phyloP scores from a whole-genome alignment of 805 yeast genomes.

The Barnettozyma californica region DNA sequence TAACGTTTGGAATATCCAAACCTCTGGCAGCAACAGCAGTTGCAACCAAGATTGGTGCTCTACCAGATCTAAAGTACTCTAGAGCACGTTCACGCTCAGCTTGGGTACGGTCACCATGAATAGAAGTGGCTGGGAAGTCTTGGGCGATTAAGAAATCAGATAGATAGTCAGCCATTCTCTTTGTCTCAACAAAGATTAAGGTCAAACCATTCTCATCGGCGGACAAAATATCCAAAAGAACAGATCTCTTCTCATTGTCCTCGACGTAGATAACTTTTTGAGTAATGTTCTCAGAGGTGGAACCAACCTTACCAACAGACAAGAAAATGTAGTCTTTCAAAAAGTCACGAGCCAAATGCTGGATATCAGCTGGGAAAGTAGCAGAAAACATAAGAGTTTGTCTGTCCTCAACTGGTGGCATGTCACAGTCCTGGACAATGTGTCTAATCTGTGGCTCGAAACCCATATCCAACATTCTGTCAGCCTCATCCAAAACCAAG shows the following conservation, averaged over 20 bases:
- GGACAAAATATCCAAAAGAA: constrained; percentile 81
- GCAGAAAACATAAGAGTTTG: constrained; percentile 99
- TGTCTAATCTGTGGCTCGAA: constrained; percentile 99
- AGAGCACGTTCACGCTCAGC: constrained; percentile 96
- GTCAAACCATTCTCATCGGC: constrained; percentile 81
- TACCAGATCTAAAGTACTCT: constrained; percentile 88
- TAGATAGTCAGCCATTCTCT: constrained; percentile 95
- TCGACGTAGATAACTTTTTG: constrained; percentile 92
- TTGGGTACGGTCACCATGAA: constrained; percentile 99
- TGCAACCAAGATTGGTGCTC: constrained; percentile 92
- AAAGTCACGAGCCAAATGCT: constrained; percentile 95
- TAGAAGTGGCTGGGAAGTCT: constrained; percentile 94
- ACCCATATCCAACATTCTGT: constrained; percentile 99
- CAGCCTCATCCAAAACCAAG: constrained; percentile 97
- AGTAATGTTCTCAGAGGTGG: constrained; percentile 97
- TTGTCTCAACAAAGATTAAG: constrained; percentile 94
- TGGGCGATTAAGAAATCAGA: constrained; percentile 87
- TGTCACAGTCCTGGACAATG: constrained; percentile 95
- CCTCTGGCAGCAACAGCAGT: constrained; percentile 99
- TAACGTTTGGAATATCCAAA: constrained; percentile 97
- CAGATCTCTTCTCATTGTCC: constrained; percentile 86
- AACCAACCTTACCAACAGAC: constrained; percentile 98
- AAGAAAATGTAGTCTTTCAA: constrained; percentile 92
- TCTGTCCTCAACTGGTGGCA: constrained; percentile 88
- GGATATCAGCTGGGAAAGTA: constrained; percentile 98